Evolutionary conservation across 768 basidiomycete species (phyloP), one percentile per base, ranked within the genome.

Genomic region (Gautieria morchelliformis): DNA sequence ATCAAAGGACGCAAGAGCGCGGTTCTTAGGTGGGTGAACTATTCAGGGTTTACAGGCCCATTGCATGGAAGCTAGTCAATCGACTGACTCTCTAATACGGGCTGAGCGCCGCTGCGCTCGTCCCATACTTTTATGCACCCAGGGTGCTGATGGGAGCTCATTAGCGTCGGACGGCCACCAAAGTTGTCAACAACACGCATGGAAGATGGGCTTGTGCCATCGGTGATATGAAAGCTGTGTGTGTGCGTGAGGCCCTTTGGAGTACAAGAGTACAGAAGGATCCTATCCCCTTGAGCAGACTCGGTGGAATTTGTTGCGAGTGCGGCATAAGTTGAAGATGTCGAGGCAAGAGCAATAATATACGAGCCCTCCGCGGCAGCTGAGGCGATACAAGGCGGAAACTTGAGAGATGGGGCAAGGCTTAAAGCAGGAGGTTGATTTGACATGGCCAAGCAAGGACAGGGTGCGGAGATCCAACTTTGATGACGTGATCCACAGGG

Each of bases 101-200:
- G 71, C 32, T 49, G 27, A 6, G 77, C 33, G 32, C 71, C 66
- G 37, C 78, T 72, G 57, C 89, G 79, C 55, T 80, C 78, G 66
- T 92, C 89, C 89, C 89, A 92, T 32, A 82, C 75, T 59, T 78
- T 81, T 55, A 92, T 79, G 53, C 75, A 73, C 1, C 87, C 87
- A 61, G 90, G 87, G 61, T 77, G 80, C 1, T 89, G 86, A 11
- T 81, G 82, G 1, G 86, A 84, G 17, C 88, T 64, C 6, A 90
- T 71, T 39, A 71, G 73, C 30, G 72, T 72, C 11, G 73, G 72
- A 39, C 70, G 62, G 1, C 75, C 75, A 1, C 74, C 74, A 2
- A 84, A 64, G 15, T 71, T 62, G 0, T 14, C 20, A 19, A 78
- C 70, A 0, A 78, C 68, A 53, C 75, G 72, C 48, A 89, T 69